Base-by-base conservation (phyloP, 306 rosid genomes). In the Cicer yamashitae region DNA sequence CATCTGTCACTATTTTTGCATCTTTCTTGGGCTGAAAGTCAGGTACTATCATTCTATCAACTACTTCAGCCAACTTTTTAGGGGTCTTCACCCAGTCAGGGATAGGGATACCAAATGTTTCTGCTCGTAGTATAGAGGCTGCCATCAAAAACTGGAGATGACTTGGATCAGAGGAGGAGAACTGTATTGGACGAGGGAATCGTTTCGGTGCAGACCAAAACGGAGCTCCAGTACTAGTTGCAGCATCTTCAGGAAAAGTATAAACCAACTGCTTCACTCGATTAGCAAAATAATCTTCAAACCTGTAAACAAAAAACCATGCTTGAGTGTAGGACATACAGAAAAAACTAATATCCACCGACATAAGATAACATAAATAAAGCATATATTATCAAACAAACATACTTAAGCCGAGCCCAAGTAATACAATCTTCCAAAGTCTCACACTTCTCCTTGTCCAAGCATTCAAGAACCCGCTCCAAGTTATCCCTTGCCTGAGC, bases 141-240 rank as follows among this genome's bases (percentile, higher is more conserved):
- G 97, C 96, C 91, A 86, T 81, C 65, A 87, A 77, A 89, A 84
- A 94, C 67, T 90, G 92, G 38, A 94, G 90, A 82, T 92, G 92
- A 68, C 92, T 86, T 0, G 52, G 74, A 84, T 94, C 99, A 74
- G 89, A 77, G 40, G 88, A 10, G 70, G 97, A 91, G 83, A 92
- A 94, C 88, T 84, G 88, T 62, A 91, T 82, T 5, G 99, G 92
- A 54, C 13, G 97, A 68, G 99, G 99, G 76, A 91, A 94, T 67
- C 99, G 83, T 82, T 94, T 94, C 5, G 99, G 99, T 41, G 99
- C 99, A 56, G 99, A 94, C 99, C 99, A 94, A 86, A 94, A 94
- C 17, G 96, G 96, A 66, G 89, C 89, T 66, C 99, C 99, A 20
- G 90, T 94, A 80, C 99, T 92, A 8, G 99, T 94, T 67, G 86